Base-by-base conservation (phyloP, 495 filamentous ascomycete genomes). In the Friedmanniomyces simplex region DNA sequence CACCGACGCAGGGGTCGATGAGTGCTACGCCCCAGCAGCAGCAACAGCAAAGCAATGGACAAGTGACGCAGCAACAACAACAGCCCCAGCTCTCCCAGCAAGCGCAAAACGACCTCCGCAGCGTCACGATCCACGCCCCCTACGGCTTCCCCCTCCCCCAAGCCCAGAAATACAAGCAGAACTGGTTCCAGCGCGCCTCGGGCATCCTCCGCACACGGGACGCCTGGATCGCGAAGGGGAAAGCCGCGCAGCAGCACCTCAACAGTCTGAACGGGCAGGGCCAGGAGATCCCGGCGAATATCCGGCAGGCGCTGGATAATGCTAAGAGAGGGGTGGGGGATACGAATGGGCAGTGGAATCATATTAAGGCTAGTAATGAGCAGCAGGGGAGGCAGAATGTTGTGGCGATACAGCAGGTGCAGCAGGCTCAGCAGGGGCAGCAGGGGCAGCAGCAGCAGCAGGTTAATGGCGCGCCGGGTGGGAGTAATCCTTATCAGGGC, bases 221-320 rank as follows among this genome's bases (percentile, higher is more conserved):
- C 26, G 32, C 3, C 42, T 50, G 34, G 55, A 52, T 43, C 3
- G 26, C 1, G 21, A 24, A 21, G 30, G 49, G 46, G 20, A 52
- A 45, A 42, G 37, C 18, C 1, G 53, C 42, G 22, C 47, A 52
- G 10, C 45, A 34, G 26, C 41, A 54, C 58, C 58, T 52, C 56
- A 64, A 54, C 20, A 25, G 2, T 11, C 16, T 54, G 20, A 54
- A 58, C 5, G 41, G 45, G 13, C 55, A 61, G 50, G 48, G 58
- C 32, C 65, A 67, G 50, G 41, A 54, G 13, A 22, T 50, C 8
- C 60, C 57, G 21, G 45, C 48, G 16, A n/a, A 52, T 21, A 22
- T 59, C 18, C 7, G 14, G 32, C 12, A 25, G 25, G 22, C 37
- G 25, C 16, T 53, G 34, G 37, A 59, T 6, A 16, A 30, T 28